A percentile compares a stretch with the other conserved stretches of the same genome.
Conservation (phyloP, 768 basidiomycete genomes). For the Boletus sp. region DNA sequence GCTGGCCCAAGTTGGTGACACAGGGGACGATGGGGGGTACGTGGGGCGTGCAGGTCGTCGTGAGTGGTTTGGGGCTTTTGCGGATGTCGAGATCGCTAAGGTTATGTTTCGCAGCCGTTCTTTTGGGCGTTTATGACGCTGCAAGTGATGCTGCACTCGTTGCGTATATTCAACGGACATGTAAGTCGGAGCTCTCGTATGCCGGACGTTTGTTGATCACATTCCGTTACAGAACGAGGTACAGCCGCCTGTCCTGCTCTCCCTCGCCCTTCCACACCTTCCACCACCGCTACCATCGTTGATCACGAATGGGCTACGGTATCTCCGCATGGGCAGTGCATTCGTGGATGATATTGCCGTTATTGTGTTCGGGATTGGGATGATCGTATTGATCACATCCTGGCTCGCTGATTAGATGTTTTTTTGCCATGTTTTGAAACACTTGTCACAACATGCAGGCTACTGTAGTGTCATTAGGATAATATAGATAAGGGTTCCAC, state of each 20-base stretch:
- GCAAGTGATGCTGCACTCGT: constrained; percentile 66
- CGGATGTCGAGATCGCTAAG: constrained; percentile 1
- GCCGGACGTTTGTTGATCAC: constrained; percentile 1
- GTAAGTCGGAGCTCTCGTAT: constrained; percentile 39
- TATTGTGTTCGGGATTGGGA: constrained; percentile 66
- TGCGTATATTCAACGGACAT: constrained; percentile 65
- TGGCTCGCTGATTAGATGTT: constrained; percentile 35
- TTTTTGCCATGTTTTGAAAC: background rate
- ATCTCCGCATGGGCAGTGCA: constrained; percentile 61
- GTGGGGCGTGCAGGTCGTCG: constrained; percentile 56
- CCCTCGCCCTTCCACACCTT: constrained; percentile 59
- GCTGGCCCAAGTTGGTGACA: constrained; percentile 59
- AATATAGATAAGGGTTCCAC: background rate
- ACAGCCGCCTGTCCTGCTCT: constrained; percentile 56
- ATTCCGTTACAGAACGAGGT: constrained; percentile 47
- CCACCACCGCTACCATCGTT: constrained; percentile 61
- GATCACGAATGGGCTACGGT: constrained; percentile 62
- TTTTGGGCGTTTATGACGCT: constrained; percentile 80
- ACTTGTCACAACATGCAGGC: background rate
- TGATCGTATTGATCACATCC: constrained; percentile 54
- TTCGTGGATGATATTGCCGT: constrained; percentile 73
- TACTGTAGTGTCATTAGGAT: constrained; percentile 4
- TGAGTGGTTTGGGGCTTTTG: constrained; percentile 30
- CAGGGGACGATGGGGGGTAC: constrained; percentile 33
- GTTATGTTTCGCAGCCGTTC: constrained; percentile 51